Conservation (phyloP, 2,329 filamentous ascomycete species). For the Colletotrichum sp. region DNA sequence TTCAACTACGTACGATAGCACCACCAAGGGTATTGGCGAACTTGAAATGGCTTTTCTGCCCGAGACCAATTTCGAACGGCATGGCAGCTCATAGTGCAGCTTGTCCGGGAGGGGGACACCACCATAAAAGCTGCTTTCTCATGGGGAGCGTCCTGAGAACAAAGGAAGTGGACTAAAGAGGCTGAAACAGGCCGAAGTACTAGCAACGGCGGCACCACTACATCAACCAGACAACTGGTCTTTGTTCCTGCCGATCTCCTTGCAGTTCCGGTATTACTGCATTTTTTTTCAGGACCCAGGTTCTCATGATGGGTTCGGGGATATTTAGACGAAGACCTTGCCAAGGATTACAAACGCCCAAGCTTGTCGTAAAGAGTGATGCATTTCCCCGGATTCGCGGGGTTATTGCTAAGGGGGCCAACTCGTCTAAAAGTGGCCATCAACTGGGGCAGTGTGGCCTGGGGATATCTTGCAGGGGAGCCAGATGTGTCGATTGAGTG, state of each 20-base stretch:
- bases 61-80: not conserved
- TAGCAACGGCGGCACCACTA: not conserved
- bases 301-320: not conserved
- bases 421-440: not conserved
- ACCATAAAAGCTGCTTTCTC: not conserved
- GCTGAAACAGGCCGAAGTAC: not conserved
- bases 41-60: not conserved
- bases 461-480: not conserved
- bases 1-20: not conserved
- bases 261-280: not conserved
- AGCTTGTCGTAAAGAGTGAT: not conserved
- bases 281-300: not conserved
- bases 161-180: not conserved
- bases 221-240: not conserved
- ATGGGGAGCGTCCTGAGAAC: not conserved
- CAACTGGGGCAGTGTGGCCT: too few relatives aligned
- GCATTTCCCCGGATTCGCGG: not conserved
- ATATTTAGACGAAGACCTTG: not conserved
- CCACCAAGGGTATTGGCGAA: not conserved
- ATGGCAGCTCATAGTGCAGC: not conserved
- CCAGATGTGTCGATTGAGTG: not conserved
- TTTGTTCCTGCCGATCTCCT: not conserved
- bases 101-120: not conserved
- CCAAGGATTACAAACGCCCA: not conserved
- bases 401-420: not conserved